A percentile compares a stretch with the other conserved stretches of the same genome.
Conservation (phyloP, 2,329 filamentous ascomycete genomes). For the Dactylonectria estremocensis region DNA sequence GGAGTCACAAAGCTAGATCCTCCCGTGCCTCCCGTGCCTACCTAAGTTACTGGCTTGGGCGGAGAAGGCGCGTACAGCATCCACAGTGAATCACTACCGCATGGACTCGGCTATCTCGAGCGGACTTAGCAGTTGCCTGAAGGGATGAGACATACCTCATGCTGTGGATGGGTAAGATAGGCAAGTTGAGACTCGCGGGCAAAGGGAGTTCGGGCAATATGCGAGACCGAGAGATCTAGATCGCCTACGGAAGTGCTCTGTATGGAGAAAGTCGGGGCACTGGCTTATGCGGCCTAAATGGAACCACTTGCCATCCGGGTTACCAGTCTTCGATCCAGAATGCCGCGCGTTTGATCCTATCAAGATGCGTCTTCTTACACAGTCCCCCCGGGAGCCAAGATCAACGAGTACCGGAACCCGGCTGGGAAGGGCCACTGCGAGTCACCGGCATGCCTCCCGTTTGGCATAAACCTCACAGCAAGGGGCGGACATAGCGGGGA, state of each 20-base stretch:
- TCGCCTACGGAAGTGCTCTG: neutral
- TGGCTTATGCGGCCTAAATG: neutral
- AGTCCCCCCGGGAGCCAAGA: constrained; percentile 20
- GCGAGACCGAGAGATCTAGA: neutral
- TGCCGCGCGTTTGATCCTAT: neutral
- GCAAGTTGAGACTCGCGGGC: neutral
- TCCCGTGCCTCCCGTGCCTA: too few species aligned
- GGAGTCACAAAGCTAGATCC: neutral
- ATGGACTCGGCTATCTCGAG: constrained; percentile 1
- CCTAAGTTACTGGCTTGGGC: neutral
- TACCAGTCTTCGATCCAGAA: neutral
- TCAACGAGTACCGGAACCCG: constrained; percentile 33
- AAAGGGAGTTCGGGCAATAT: neutral
- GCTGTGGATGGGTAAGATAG: neutral
- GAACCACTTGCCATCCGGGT: neutral
- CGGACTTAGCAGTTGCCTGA: constrained; percentile 27
- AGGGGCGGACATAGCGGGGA: constrained; percentile 35
- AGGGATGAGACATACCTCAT: constrained; percentile 1
- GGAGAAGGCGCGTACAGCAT: constrained; percentile 12
- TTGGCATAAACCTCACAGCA: neutral
- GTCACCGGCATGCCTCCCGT: neutral
- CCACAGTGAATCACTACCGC: neutral
- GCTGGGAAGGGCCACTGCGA: neutral
- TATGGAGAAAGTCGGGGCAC: constrained; percentile 2
- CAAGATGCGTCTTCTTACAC: neutral